These are phyloP conservation scores for Moesziomyces sp. DNA, from an alignment of 1,284 basidiomycete species.

Conservation along the genomic window DNA sequence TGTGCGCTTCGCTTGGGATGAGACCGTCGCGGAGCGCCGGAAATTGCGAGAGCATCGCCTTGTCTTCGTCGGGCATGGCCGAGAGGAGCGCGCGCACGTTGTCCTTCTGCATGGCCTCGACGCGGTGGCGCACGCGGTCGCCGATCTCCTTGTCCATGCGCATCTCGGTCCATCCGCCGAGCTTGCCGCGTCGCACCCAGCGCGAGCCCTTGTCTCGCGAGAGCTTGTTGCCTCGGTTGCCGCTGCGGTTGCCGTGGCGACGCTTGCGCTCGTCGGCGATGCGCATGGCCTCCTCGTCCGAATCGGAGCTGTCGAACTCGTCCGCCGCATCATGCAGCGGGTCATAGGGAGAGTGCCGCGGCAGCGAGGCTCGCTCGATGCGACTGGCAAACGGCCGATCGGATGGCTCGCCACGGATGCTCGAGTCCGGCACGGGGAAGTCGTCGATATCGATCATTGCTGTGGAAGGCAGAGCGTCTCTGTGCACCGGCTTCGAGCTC, in stretches of 20 bases:
- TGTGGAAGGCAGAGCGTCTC: slow-evolving; percentile 25
- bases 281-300: slow-evolving; percentile 48
- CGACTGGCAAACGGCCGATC: slow-evolving; percentile 34
- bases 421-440: slow-evolving; percentile 39
- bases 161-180: slow-evolving; percentile 63
- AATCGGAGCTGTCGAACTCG: slow-evolving; percentile 35
- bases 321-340: slow-evolving; percentile 10
- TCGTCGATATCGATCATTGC: slow-evolving; percentile 48
- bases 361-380: slow-evolving; percentile 35
- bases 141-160: slow-evolving; percentile 60
- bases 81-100: slow-evolving; percentile 52
- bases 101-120: slow-evolving; percentile 57
- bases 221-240: slow-evolving; percentile 66
- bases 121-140: slow-evolving; percentile 45
- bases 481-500: slow-evolving; percentile 11
- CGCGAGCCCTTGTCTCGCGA: slow-evolving; percentile 52
- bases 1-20: slow-evolving; percentile 20
- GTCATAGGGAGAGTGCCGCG: slow-evolving; percentile 19
- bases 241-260: slow-evolving; percentile 40
- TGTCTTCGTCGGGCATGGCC: slow-evolving; percentile 47
- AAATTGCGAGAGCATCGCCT: slow-evolving; percentile 38
- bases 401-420: slow-evolving; percentile 42
- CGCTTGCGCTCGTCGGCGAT: slow-evolving; percentile 43
- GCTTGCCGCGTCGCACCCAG: slow-evolving; percentile 63
- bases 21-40: slow-evolving; percentile 37